Evolutionary conservation across 2,329 filamentous ascomycete species (phyloP).

Genomic region (Graphiopsis chlorocephala): DNA sequence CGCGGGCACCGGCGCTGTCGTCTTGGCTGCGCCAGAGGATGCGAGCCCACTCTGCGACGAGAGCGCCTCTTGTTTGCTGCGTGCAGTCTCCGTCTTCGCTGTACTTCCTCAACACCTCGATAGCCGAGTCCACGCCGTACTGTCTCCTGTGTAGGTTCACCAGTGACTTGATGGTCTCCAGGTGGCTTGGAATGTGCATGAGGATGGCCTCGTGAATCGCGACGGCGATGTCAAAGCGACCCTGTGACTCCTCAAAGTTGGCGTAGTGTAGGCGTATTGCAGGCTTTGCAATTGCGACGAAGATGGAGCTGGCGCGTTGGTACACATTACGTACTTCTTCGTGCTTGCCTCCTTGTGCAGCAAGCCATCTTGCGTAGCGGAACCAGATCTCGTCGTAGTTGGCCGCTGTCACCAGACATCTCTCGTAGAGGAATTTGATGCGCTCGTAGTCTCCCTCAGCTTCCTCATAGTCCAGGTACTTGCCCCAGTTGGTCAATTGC

Average conservation of each 20-base stretch:
- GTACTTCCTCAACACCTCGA: constrained; percentile 77
- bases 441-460: constrained; percentile 72
- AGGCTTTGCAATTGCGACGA: constrained; percentile 81
- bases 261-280: constrained; percentile 86
- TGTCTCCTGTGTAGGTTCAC: constrained; percentile 85
- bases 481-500: constrained; percentile 87
- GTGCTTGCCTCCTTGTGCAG: constrained; percentile 71
- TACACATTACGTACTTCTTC: constrained; percentile 93
- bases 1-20: constrained; percentile 69
- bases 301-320: constrained; percentile 78
- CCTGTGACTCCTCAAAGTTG: constrained; percentile 86
- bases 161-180: constrained; percentile 84
- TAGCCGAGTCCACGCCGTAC: constrained; percentile 76
- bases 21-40: constrained; percentile 87
- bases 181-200: constrained; percentile 70
- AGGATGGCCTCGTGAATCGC: constrained; percentile 84
- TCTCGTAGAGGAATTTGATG: constrained; percentile 83
- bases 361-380: constrained; percentile 95
- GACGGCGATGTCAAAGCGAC: constrained; percentile 71
- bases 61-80: constrained; percentile 76
- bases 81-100: constrained; percentile 71
- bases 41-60: constrained; percentile 84
- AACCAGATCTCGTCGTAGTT: constrained; percentile 98
- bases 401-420: constrained; percentile 86
- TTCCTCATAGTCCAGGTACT: constrained; percentile 96